These are phyloP conservation scores for Aureobasidium sp. DNA, from an alignment of 2,329 filamentous ascomycete genomes.

Conservation along the genomic window DNA sequence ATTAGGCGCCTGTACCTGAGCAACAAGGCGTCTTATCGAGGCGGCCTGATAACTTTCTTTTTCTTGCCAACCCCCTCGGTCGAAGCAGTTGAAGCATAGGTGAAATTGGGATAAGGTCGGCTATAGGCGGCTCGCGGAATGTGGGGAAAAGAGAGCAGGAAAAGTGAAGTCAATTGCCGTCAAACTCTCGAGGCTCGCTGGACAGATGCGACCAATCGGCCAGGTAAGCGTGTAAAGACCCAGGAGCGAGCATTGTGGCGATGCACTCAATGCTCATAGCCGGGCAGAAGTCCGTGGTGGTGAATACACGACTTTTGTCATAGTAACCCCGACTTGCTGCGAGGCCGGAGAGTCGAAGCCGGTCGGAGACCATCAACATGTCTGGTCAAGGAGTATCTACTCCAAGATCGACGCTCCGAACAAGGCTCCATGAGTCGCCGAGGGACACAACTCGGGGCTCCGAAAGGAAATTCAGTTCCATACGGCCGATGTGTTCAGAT, in stretches of 20 bases:
- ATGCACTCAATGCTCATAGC: background rate
- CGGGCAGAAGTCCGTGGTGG: background rate
- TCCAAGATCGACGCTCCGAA: background rate
- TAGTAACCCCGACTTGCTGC: background rate
- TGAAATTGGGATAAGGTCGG: background rate
- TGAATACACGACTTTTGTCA: background rate
- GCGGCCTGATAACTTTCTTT: background rate
- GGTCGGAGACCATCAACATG: background rate
- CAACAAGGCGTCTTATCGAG: too few relatives aligned
- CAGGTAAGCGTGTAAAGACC: background rate
- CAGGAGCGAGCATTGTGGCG: background rate
- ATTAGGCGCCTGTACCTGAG: background rate
- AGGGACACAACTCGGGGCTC: background rate
- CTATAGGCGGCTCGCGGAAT: conserved; percentile 4
- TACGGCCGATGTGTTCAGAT: background rate
- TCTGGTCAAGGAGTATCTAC: background rate
- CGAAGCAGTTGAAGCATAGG: too few relatives aligned
- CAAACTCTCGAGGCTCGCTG: background rate
- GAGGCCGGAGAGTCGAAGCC: background rate
- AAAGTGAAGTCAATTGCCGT: background rate
- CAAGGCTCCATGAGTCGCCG: background rate
- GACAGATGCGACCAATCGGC: background rate
- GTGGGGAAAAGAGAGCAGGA: background rate
- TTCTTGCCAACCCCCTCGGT: background rate
- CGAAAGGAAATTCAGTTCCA: background rate